Evolutionary conservation across 1,139 yeast species (phyloP).

Genomic region (Suhomyces panamericanus): DNA sequence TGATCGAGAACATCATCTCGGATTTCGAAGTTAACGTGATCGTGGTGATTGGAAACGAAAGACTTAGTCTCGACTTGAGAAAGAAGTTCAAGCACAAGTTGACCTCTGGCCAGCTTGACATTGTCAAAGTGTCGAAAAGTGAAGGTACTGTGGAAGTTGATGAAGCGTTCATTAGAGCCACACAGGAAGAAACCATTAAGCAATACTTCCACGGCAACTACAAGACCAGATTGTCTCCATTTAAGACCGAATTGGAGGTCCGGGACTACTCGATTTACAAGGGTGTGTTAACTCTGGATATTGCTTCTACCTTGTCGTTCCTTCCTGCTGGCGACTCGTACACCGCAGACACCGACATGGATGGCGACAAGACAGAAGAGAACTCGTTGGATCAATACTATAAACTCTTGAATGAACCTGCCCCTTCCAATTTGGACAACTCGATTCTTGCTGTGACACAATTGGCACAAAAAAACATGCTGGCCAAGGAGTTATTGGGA

Average conservation of each 20-base stretch:
- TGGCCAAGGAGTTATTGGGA: conserved; percentile 50
- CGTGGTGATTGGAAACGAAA: conserved; percentile 63
- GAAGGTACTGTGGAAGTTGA: conserved; percentile 77
- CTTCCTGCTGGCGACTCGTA: conserved; percentile 50
- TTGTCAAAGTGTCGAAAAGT: conserved; percentile 66
- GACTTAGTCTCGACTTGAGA: conserved; percentile 62
- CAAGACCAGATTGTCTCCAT: conserved; percentile 72
- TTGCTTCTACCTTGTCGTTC: conserved; percentile 39
- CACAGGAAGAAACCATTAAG: conserved; percentile 74
- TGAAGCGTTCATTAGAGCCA: conserved; percentile 63
- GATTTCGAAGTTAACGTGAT: conserved; percentile 61
- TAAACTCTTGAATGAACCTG: conserved; percentile 38
- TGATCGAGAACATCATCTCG: conserved; percentile 60
- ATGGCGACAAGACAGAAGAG: conserved; percentile 26
- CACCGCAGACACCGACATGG: conserved; percentile 28
- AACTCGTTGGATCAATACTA: conserved; percentile 37
- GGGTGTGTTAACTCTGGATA: conserved; percentile 39
- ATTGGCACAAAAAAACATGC: conserved; percentile 51
- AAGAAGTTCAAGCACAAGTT: conserved; percentile 52
- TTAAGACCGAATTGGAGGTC: conserved; percentile 45
- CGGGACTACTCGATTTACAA: conserved; percentile 41
- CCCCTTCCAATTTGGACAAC: conserved; percentile 62
- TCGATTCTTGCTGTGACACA: conserved; percentile 73
- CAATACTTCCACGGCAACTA: conserved; percentile 87
- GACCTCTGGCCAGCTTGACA: conserved; percentile 31